phyloP scores from a whole-genome alignment of 2,329 filamentous ascomycete genomes.

The Monosporascus sp. region DNA sequence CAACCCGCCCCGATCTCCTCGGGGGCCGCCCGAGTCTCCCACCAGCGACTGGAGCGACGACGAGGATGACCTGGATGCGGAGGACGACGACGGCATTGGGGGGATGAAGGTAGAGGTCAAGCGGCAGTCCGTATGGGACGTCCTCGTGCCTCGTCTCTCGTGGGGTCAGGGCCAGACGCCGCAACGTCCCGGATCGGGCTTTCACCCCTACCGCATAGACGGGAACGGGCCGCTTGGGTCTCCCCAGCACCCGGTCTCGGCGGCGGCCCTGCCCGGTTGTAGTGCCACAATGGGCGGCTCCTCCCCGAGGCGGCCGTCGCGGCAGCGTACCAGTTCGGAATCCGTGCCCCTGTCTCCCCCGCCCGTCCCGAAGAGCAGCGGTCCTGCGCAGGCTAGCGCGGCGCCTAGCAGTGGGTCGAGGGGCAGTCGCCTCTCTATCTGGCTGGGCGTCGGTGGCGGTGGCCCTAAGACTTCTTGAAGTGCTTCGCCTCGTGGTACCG shows the following conservation, averaged over 20 bases:
- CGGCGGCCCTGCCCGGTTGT: constrained; percentile 1
- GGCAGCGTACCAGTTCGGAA: neutral
- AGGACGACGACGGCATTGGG: constrained; percentile 5
- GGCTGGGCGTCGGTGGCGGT: neutral
- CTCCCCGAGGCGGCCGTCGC: neutral
- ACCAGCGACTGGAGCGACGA: constrained; percentile 9
- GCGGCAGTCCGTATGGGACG: constrained; percentile 19
- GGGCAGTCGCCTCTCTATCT: constrained; percentile 7
- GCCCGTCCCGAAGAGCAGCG: neutral
- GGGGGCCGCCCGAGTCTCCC: constrained; percentile 1
- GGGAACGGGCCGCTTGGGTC: constrained; percentile 9
- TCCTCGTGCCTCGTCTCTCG: constrained; percentile 10
- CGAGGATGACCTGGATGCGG: constrained; percentile 10
- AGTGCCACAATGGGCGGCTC: neutral
- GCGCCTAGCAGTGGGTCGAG: constrained; percentile 5
- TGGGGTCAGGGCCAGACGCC: neutral
- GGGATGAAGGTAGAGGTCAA: constrained; percentile 16
- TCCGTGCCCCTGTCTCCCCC: neutral
- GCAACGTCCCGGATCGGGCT: constrained; percentile 7
- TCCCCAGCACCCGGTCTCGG: constrained; percentile 10
- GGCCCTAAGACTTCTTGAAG: neutral
- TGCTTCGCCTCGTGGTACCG: neutral
- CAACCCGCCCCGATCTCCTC: neutral
- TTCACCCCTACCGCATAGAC: constrained; percentile 13
- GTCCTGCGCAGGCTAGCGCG: neutral